phyloP scores from a whole-genome alignment of 768 basidiomycete genomes.

The Rhodotorula sphaerocarpa region DNA sequence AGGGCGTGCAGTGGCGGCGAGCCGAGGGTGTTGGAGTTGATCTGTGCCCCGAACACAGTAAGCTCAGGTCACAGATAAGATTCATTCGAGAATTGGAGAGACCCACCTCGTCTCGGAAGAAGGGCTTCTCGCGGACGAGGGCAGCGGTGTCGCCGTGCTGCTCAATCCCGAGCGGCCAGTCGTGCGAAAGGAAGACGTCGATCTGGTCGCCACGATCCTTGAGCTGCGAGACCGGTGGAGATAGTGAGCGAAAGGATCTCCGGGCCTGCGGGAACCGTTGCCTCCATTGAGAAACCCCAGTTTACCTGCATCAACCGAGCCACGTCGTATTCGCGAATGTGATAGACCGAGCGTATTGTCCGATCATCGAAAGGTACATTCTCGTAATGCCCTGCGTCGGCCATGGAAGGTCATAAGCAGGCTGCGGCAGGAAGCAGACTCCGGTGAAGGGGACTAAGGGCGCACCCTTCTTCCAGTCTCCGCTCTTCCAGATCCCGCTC shows the following conservation, averaged over 20 bases:
- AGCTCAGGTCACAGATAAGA: neutral
- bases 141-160: conserved; percentile 61
- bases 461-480: conserved; percentile 61
- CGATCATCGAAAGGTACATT: conserved; percentile 66
- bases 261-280: neutral
- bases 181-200: conserved; percentile 83
- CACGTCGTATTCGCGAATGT: conserved; percentile 77
- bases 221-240: conserved; percentile 3
- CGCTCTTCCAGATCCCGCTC: conserved; percentile 79
- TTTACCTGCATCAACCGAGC: conserved; percentile 58
- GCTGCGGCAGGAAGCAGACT: neutral
- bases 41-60: conserved; percentile 36
- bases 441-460: neutral
- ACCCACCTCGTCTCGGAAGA: conserved; percentile 57
- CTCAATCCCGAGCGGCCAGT: conserved; percentile 86
- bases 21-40: conserved; percentile 61
- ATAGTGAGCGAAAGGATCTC: neutral
- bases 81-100: neutral
- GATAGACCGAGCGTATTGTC: conserved; percentile 75
- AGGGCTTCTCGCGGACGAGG: conserved; percentile 67
- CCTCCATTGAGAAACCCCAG: neutral
- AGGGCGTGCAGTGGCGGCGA: conserved; percentile 79
- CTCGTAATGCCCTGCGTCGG: conserved; percentile 59
- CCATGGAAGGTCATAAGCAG: neutral
- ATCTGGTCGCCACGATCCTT: conserved; percentile 40